phyloP scores from a whole-genome alignment of 2,329 filamentous ascomycete genomes.

The Sporothrix inflata region DNA sequence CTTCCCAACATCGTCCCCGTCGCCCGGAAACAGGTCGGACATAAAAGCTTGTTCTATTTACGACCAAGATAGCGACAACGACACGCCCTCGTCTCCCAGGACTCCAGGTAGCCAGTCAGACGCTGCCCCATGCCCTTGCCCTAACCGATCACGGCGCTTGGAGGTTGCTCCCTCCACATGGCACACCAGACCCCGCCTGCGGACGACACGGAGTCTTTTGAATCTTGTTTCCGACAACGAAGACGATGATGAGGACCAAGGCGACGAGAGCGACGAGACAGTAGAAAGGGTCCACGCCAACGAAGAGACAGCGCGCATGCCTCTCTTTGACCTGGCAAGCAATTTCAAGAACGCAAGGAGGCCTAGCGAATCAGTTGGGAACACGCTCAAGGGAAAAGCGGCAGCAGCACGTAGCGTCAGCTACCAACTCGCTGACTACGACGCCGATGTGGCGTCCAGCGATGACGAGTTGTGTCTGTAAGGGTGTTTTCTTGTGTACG shows the following conservation, averaged over 20 bases:
- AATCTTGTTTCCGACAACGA: slow-evolving; percentile 32
- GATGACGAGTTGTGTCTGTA: slow-evolving; percentile 35
- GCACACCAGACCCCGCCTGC: background rate
- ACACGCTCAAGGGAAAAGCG: background rate
- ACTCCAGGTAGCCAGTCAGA: background rate
- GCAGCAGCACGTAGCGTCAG: background rate
- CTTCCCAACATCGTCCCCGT: background rate
- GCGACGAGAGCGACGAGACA: background rate
- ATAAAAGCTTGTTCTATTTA: no score
- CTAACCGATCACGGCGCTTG: background rate
- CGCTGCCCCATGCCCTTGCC: background rate
- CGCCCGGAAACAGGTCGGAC: background rate
- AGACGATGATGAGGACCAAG: background rate
- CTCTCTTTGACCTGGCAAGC: background rate
- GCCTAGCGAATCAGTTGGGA: no score
- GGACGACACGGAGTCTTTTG: slow-evolving; percentile 17
- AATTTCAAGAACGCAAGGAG: background rate
- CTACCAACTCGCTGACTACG: background rate
- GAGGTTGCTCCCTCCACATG: background rate
- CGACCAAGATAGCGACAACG: background rate
- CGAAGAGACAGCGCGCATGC: background rate
- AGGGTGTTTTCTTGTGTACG: slow-evolving; percentile 1
- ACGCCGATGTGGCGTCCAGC: slow-evolving; percentile 17
- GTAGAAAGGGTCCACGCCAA: background rate
- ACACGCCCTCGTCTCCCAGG: background rate